A percentile compares a stretch with the other conserved stretches of the same genome.
These are phyloP conservation scores for Boletellus emodensis DNA, from an alignment of 768 basidiomycete species.

Conservation along the genomic window DNA sequence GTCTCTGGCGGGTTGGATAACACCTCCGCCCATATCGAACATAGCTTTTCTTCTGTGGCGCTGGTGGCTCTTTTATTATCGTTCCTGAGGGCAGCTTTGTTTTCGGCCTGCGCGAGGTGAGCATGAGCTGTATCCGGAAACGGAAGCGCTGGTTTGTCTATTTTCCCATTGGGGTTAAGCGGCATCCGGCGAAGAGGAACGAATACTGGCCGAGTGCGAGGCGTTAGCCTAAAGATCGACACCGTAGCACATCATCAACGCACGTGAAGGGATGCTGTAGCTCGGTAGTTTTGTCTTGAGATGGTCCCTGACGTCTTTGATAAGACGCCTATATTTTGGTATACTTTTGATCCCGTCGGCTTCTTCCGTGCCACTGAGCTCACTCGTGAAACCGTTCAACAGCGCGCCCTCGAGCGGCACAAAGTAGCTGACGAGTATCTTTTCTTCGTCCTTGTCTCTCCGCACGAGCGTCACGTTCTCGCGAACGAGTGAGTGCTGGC, in stretches of 20 bases:
- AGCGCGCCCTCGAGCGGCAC: conserved; percentile 75
- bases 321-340: conserved; percentile 77
- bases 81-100: conserved; percentile 27
- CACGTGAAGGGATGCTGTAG: conserved; percentile 89
- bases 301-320: conserved; percentile 91
- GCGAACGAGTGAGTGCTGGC: conserved; percentile 87
- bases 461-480: conserved; percentile 97
- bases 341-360: conserved; percentile 70
- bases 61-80: conserved; percentile 41
- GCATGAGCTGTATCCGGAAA: conserved; percentile 93
- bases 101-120: conserved; percentile 39
- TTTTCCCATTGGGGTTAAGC: conserved; percentile 97
- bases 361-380: conserved; percentile 46
- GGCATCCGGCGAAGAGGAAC: conserved; percentile 95
- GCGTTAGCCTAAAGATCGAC: conserved; percentile 1
- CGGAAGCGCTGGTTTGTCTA: conserved; percentile 96
- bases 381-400: conserved; percentile 68
- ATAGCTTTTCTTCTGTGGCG: conserved; percentile 76
- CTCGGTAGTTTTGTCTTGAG: conserved; percentile 95
- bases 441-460: conserved; percentile 98
- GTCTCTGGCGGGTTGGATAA: conserved; percentile 74
- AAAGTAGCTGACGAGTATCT: conserved; percentile 96
- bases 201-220: conserved; percentile 55
- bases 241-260: conserved; percentile 29
- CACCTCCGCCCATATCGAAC: conserved; percentile 78